A percentile compares a stretch with the other conserved stretches of the same genome.
Conservation (phyloP, 148 eudicot genomes). For the Silene latifolia region DNA sequence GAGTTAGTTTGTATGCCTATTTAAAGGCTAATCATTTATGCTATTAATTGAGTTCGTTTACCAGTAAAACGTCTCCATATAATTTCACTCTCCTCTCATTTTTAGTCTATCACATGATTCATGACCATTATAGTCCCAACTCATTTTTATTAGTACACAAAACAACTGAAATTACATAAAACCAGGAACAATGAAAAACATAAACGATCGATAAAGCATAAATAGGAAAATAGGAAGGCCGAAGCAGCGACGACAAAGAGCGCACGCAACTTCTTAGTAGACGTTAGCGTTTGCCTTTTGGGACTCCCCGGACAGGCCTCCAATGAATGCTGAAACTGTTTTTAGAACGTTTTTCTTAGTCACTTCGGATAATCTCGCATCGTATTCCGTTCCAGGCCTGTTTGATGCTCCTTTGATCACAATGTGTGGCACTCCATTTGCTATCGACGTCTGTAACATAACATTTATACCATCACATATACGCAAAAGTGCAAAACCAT, state of each 20-base stretch:
- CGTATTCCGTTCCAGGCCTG: conserved; percentile 20
- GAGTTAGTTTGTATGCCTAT: no score
- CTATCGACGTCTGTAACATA: conserved; percentile 19
- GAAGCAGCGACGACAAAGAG: not conserved
- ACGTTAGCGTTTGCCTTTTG: not conserved
- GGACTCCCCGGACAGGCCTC: not conserved
- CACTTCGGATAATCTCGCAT: not conserved
- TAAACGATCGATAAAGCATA: no score
- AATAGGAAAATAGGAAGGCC: no score
- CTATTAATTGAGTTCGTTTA: no score
- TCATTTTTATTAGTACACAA: no score
- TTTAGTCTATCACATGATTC: no score
- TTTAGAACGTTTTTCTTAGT: conserved; percentile 24
- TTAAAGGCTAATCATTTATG: no score
- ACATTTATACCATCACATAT: not conserved
- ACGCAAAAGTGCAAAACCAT: no score
- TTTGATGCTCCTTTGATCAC: conserved; percentile 23
- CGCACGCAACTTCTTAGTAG: not conserved
- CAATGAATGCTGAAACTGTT: conserved; percentile 16
- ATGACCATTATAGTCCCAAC: no score
- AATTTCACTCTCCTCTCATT: no score
- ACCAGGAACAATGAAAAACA: not conserved
- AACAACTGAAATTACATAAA: no score
- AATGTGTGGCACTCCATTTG: conserved; percentile 27
- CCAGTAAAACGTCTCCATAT: no score